Evolutionary conservation across 306 rosid genomes (phyloP).

Genomic region (Dalbergia cochinchinensis): DNA sequence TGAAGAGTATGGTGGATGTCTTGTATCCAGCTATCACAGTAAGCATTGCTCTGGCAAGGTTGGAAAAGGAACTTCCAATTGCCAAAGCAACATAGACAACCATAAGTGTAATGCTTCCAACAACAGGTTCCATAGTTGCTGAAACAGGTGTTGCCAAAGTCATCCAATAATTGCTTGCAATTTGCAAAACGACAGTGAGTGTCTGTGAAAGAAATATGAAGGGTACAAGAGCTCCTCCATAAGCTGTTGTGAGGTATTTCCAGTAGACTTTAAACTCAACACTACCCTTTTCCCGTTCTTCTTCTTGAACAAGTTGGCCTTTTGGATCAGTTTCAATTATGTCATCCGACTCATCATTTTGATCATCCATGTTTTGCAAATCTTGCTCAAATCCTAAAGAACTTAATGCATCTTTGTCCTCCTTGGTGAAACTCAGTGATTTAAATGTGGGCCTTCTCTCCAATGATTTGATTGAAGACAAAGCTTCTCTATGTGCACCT

Average conservation of each 20-base stretch:
- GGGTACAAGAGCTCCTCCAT: slow-evolving; percentile 88
- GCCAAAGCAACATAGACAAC: slow-evolving; percentile 73
- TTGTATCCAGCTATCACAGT: slow-evolving; percentile 64
- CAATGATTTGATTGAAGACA: slow-evolving; percentile 62
- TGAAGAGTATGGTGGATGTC: slow-evolving; percentile 74
- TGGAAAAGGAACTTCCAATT: slow-evolving; percentile 65
- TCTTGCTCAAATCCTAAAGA: slow-evolving; percentile 45
- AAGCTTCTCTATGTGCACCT: slow-evolving; percentile 79
- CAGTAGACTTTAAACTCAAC: slow-evolving; percentile 76
- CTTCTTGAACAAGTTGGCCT: slow-evolving; percentile 88
- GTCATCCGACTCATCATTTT: slow-evolving; percentile 49
- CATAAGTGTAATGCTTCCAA: slow-evolving; percentile 58
- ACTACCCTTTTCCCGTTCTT: slow-evolving; percentile 86
- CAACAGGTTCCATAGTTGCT: slow-evolving; percentile 51
- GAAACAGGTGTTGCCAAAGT: slow-evolving; percentile 84
- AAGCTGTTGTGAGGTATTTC: slow-evolving; percentile 72
- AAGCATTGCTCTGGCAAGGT: slow-evolving; percentile 58
- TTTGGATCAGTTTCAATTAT: slow-evolving; percentile 46
- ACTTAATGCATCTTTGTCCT: slow-evolving; percentile 40
- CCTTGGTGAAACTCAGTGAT: slow-evolving; percentile 20
- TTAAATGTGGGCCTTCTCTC: slow-evolving; percentile 44
- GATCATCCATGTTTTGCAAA: slow-evolving; percentile 50
- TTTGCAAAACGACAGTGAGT: slow-evolving; percentile 63
- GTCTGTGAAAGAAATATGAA: slow-evolving; percentile 67
- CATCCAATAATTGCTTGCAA: slow-evolving; percentile 93